A percentile compares a stretch with the other conserved stretches of the same genome.
Evolutionary conservation across 805 yeast genomes (phyloP).

Genomic region (Zygotorulaspora sp.): DNA sequence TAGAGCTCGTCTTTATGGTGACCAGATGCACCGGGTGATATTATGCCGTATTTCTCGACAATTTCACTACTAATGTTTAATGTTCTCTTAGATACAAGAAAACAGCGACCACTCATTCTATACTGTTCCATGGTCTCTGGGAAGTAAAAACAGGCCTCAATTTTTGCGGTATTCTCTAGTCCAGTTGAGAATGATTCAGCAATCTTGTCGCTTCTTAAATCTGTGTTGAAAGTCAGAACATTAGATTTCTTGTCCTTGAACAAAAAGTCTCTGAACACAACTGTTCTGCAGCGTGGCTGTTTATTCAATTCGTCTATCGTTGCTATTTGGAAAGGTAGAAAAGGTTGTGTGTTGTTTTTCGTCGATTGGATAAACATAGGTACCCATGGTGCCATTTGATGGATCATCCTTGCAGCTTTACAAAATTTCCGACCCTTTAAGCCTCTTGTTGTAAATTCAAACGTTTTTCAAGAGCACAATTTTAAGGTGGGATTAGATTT

Average conservation of each 20-base stretch:
- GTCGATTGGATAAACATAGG: conserved; percentile 56
- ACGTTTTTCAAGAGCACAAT: too few relatives aligned
- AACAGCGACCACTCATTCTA: conserved; percentile 64
- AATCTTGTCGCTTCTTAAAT: conserved; percentile 61
- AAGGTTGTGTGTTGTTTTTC: conserved; percentile 44
- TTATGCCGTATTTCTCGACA: conserved; percentile 28
- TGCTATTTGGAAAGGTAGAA: conserved; percentile 61
- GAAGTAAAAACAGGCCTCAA: conserved; percentile 77
- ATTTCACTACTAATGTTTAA: conserved; percentile 13
- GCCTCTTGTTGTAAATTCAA: too few relatives aligned
- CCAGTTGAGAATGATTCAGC: conserved; percentile 39
- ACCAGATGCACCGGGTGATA: conserved; percentile 30
- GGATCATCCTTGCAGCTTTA: conserved; percentile 22
- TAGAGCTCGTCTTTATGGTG: conserved; percentile 18
- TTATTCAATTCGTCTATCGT: conserved; percentile 51
- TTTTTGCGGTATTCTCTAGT: conserved; percentile 42
- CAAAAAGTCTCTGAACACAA: conserved; percentile 69
- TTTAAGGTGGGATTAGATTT: too few relatives aligned
- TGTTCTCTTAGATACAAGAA: conserved; percentile 37
- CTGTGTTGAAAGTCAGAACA: conserved; percentile 65
- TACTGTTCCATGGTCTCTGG: conserved; percentile 59
- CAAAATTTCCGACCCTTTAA: too few relatives aligned
- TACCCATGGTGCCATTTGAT: conserved; percentile 71
- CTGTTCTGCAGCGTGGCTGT: conserved; percentile 62
- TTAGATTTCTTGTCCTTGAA: conserved; percentile 66